Evolutionary conservation across 352 stramenopile species (phyloP).

Genomic region (Pythium coloratum): DNA sequence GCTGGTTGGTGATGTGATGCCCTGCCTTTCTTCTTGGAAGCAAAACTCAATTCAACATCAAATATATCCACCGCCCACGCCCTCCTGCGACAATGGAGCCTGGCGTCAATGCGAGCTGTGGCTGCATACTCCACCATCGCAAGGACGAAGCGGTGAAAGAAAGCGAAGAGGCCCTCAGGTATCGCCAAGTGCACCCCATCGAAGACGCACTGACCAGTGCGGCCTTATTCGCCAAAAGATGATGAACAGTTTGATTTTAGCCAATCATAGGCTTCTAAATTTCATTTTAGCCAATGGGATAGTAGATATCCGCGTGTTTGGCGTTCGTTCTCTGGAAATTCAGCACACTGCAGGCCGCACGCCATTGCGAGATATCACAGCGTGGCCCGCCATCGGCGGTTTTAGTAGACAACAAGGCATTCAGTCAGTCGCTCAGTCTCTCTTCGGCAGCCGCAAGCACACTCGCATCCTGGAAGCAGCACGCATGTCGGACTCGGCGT

Average conservation of each 20-base stretch:
- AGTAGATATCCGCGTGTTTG: background rate
- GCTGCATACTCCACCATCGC: background rate
- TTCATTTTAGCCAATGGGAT: background rate
- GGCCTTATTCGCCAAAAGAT: background rate
- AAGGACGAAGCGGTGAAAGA: background rate
- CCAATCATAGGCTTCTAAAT: background rate
- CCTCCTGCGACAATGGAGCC: background rate
- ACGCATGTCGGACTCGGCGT: conserved; percentile 13
- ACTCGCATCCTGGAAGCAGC: no score
- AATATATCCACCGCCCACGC: background rate
- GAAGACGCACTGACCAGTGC: conserved; percentile 1
- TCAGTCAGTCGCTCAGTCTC: background rate
- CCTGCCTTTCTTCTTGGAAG: background rate
- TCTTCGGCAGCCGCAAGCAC: background rate
- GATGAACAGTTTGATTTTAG: background rate
- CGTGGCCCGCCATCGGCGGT: no score
- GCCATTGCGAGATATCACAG: background rate
- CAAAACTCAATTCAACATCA: background rate
- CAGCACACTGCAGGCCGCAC: background rate
- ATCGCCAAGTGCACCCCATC: background rate
- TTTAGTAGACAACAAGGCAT: background rate
- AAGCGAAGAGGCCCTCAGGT: background rate
- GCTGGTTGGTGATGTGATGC: background rate
- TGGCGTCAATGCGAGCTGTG: background rate
- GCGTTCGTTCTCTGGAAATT: background rate